phyloP scores from a whole-genome alignment of 1,139 yeast genomes.

The Suhomyces choctaworum region DNA sequence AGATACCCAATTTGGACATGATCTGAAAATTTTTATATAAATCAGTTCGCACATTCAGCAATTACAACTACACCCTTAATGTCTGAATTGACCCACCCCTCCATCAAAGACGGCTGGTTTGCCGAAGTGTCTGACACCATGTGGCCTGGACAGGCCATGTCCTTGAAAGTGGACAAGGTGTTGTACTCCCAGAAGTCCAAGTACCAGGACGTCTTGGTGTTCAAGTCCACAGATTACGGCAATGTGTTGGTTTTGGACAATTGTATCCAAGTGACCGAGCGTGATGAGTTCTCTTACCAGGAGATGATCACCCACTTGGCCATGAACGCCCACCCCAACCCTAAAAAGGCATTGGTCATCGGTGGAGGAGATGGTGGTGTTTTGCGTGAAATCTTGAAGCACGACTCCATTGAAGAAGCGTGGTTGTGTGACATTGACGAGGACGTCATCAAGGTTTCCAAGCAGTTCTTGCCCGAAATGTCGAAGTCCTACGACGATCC shows the following conservation, averaged over 20 bases:
- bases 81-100: slow-evolving; percentile 62
- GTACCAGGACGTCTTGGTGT: slow-evolving; percentile 79
- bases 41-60: too few species aligned
- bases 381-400: slow-evolving; percentile 87
- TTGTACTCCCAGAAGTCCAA: slow-evolving; percentile 78
- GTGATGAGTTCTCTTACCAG: slow-evolving; percentile 93
- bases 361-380: slow-evolving; percentile 99
- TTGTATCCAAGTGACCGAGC: slow-evolving; percentile 88
- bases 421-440: slow-evolving; percentile 92
- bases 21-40: too few species aligned
- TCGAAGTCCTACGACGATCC: slow-evolving; percentile 76
- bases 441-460: slow-evolving; percentile 79
- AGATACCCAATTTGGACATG: too few species aligned
- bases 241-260: slow-evolving; percentile 90
- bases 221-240: slow-evolving; percentile 85
- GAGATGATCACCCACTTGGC: slow-evolving; percentile 94
- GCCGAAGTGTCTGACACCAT: slow-evolving; percentile 81
- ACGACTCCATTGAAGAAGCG: slow-evolving; percentile 77
- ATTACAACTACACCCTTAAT: slow-evolving; percentile 1
- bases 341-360: slow-evolving; percentile 83
- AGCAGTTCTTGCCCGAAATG: slow-evolving; percentile 84
- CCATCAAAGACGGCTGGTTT: slow-evolving; percentile 86
- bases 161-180: slow-evolving; percentile 76
- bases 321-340: slow-evolving; percentile 85
- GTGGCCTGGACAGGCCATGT: slow-evolving; percentile 98